Evolutionary conservation across 371 early-diverging fungal species (phyloP), one percentile per base, ranked within the genome.

Genomic region (Chytridium lagenaria): DNA sequence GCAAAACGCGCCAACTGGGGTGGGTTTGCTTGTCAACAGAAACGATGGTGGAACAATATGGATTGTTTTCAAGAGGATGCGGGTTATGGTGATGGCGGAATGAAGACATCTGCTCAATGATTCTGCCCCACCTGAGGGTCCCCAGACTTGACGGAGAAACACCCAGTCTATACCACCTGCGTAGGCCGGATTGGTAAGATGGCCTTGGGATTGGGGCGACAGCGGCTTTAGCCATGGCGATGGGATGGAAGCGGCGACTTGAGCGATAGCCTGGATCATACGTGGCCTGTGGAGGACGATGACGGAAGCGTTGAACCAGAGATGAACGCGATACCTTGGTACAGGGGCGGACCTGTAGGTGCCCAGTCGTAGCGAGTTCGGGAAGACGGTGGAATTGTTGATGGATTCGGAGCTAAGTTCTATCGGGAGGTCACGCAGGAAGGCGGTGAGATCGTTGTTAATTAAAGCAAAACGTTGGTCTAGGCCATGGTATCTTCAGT

Each of bases 301-400:
- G 12, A 36, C 36, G 12, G 34, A 15, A 3, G 63, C 31, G 12
- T 63, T 26, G 12, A 12, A 30, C 63, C 63, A 63, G 16, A 63
- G 37, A 3, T 63, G 63, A 2, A 63, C 15, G 19, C 63, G 63
- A 63, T 63, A 3, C 63, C 63, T 37, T 63, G 63, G 36, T 63
- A 63, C 2, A 63, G 37, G 12, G 63, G 63, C 7, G 63, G 63
- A 7, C 63, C 63, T 7, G 36, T 12, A 2, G 63, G 63, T 31
- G 63, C 33, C 55, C 55, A 55, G 63, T 63, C 63, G 23, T 63
- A 63, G 12, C 63, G 63, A 3, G 63, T 37, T 23, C 63, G n/a
- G 15, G 36, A 63, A 63, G 37, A 63, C 63, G 26, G 12, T 12
- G 19, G 63, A 63, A 12, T 30, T 7, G 7, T 36, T 12, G 2